Evolutionary conservation across 495 filamentous ascomycete species (phyloP).

Genomic region (Parathielavia hyrcaniae): DNA sequence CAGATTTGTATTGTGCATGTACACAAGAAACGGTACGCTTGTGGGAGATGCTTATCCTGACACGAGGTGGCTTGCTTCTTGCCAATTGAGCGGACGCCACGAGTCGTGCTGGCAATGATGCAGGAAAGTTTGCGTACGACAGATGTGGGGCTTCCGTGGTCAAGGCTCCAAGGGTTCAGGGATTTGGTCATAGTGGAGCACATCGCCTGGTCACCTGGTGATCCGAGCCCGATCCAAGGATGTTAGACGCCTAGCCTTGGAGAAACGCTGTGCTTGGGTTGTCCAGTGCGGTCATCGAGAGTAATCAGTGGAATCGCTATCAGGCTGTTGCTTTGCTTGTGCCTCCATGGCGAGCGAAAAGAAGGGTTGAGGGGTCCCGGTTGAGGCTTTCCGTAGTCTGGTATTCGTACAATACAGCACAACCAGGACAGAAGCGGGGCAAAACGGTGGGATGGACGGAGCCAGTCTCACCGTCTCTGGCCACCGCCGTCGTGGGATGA

Average conservation of each 20-base stretch:
- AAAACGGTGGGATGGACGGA: not conserved
- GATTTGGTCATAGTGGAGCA: not conserved
- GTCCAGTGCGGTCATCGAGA: not conserved
- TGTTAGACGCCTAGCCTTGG: not conserved
- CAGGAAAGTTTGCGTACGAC: not conserved
- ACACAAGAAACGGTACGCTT: too few relatives aligned
- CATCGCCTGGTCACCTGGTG: not conserved
- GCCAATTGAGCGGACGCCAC: not conserved
- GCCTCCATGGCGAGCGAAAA: too few relatives aligned
- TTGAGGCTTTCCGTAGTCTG: too few relatives aligned
- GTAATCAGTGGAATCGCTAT: not conserved
- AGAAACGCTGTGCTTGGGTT: not conserved
- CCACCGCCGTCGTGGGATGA: not conserved
- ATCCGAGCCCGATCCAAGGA: slow-evolving; percentile 1
- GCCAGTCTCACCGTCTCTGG: not conserved
- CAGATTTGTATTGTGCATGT: too few relatives aligned
- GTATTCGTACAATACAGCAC: too few relatives aligned
- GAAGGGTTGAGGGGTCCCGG: too few relatives aligned
- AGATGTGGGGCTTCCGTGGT: not conserved
- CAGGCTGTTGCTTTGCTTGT: not conserved
- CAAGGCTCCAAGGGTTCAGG: slow-evolving; percentile 10
- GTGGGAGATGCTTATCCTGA: too few relatives aligned
- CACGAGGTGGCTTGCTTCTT: not conserved
- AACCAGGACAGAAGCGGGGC: not conserved
- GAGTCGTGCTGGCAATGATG: slow-evolving; percentile 5